phyloP scores from a whole-genome alignment of 768 basidiomycete species.

The Collybia mongolica region DNA sequence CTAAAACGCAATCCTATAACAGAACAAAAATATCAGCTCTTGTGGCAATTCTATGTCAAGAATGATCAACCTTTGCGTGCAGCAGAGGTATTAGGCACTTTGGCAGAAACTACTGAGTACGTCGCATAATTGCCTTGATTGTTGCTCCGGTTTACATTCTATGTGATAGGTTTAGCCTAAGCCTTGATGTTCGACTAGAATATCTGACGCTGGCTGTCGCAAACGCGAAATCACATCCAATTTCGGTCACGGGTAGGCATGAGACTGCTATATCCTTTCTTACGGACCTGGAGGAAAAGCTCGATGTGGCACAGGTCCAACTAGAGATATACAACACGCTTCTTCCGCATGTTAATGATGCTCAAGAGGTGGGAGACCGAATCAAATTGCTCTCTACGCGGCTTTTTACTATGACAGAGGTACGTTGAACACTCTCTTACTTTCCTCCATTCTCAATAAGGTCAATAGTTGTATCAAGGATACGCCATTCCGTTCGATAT shows the following conservation, averaged over 20 bases:
- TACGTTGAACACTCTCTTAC: conserved; percentile 24
- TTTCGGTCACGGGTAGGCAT: conserved; percentile 72
- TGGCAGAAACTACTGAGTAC: conserved; percentile 86
- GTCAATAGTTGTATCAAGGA: conserved; percentile 73
- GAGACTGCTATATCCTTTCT: conserved; percentile 94
- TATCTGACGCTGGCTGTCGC: conserved; percentile 93
- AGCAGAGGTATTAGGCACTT: conserved; percentile 76
- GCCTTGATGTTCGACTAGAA: conserved; percentile 77
- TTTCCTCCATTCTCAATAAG: conserved; percentile 8
- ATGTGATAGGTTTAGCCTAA: conserved; percentile 55
- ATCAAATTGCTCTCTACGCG: conserved; percentile 56
- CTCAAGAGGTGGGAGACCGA: conserved; percentile 60
- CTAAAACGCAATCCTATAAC: conserved; percentile 78
- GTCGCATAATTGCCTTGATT: conserved; percentile 23
- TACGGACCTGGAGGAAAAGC: conserved; percentile 92
- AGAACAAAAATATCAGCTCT: conserved; percentile 79
- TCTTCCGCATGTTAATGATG: conserved; percentile 57
- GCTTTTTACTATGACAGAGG: conserved; percentile 84
- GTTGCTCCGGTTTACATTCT: not conserved
- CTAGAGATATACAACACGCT: conserved; percentile 82
- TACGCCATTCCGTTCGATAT: conserved; percentile 89
- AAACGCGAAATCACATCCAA: conserved; percentile 93
- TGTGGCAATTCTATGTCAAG: conserved; percentile 98
- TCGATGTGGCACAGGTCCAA: conserved; percentile 96
- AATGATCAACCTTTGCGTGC: conserved; percentile 85